A percentile compares a stretch with the other conserved stretches of the same genome.
These are phyloP conservation scores for Phytophthora podocarpi DNA, from an alignment of 352 stramenopile species.

Conservation along the genomic window DNA sequence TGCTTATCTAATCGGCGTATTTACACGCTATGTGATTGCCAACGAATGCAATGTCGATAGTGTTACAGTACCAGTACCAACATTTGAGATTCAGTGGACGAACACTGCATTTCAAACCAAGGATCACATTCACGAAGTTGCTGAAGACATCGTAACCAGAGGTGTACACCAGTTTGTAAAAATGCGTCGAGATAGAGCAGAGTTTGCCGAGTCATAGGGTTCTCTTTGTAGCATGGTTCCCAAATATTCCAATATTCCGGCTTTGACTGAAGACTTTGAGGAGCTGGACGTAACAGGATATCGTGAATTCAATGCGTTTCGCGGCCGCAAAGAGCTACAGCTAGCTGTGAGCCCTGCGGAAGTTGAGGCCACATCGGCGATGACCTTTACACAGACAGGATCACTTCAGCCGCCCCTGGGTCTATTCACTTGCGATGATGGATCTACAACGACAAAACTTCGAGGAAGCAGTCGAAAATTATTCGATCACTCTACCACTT, in stretches of 20 bases:
- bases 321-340: not conserved
- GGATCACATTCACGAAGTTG: not conserved
- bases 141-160: not conserved
- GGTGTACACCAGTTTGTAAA: constrained; percentile 1
- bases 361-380: not conserved
- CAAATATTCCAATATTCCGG: not conserved
- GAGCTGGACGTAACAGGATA: not conserved
- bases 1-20: not conserved
- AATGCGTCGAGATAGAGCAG: not conserved
- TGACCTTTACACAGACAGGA: not conserved
- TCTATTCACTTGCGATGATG: constrained; percentile 1
- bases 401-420: not conserved
- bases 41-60: not conserved
- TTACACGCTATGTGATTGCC: not conserved
- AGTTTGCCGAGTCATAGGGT: constrained; percentile 7
- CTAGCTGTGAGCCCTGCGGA: not conserved
- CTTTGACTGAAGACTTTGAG: constrained; percentile 3
- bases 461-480: not conserved
- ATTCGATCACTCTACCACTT: not conserved
- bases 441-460: not conserved
- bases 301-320: not conserved
- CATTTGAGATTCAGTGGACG: constrained; percentile 1
- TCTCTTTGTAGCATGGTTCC: not conserved
- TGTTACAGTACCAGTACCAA: not conserved
- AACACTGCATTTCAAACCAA: constrained; percentile 3